Evolutionary conservation across 1,139 yeast genomes (phyloP), one percentile per base, ranked within the genome.

Genomic region (Debaryomyces coudertii): DNA sequence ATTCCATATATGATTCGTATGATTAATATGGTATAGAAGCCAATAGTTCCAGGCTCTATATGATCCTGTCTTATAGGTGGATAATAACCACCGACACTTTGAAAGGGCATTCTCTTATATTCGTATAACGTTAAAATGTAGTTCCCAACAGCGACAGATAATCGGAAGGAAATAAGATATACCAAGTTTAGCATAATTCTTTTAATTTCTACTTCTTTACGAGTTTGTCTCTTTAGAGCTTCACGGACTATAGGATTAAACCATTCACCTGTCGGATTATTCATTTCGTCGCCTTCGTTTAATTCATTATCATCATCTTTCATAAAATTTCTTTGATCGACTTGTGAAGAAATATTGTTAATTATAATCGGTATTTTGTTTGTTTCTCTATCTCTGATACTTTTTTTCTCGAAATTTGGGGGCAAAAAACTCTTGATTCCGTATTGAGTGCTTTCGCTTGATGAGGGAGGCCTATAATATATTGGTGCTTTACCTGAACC

Each of bases 251-350:
- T 62, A 2, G 78, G 78, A 49, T 65, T 71, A 20, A 58, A 56
- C 79, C 79, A 74, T n/a, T 63, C 66, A 1, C 77, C 79, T 0
- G 69, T 60, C 0, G 76, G 73, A 7, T 36, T 44, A 6, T 40
- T 25, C 18, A 48, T 53, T 35, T 52, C 52, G 15, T 50, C 49
- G 30, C 48, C 51, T 4, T 46, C 53, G 14, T 51, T 52, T 14
- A 53, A 53, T 2, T 45, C 49, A 16, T 20, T 20, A 20, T 47
- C 44, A 14, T 42, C 50, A 23, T 44, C 34, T 6, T 31, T 39
- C 18, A 12, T 11, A 7, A 28, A n/a, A n/a, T 30, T 9, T 12
- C 15, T 24, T 28, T 12, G 27, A 20, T 14, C 11, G 12, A n/a
- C 18, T 15, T 40, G 12, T 5, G 28, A 16, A 14, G 22, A 5